Base-by-base conservation (phyloP, 225 moss, liverwort and hornwort genomes). In the Straminergon stramineum region DNA sequence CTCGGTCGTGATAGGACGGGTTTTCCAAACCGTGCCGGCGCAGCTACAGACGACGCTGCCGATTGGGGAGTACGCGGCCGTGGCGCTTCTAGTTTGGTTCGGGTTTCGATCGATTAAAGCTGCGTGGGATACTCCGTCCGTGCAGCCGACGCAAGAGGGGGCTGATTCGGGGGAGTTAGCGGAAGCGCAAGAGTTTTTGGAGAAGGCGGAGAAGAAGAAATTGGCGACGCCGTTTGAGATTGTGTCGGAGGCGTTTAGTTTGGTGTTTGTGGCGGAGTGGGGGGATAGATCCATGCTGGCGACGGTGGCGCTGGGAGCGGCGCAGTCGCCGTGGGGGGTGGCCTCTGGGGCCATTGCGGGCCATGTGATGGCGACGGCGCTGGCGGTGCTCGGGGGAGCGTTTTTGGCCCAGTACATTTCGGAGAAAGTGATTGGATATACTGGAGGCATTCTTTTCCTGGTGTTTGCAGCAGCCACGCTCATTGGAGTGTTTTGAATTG, bases 281-380 rank as follows among this genome's bases (percentile, higher is more conserved):
- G 99, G 99, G 65, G 99, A 99, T 84, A 93, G 99, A 76, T 99
- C 97, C 17, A 97, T 99, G 99, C 94, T 97, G 43, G 99, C 99
- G 57, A 99, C 99, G 17, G 96, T 99, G 79, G 99, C 99, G 16
- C 92, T 99, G 82, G 99, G 99, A 87, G 97, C 99, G 77, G 96
- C 99, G 64, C 90, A 99, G 95, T 96, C 95, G 20, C 96, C 99
- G 9, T 97, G 94, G 97, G 99, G 97, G 68, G 99, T 99, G 77
- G 97, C 99, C 17, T 91, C 97, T 6, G 99, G 99, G 52, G 99
- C 99, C 60, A 97, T 97, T 85, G 97, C 91, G 43, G 99, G 97
- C 73, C 99, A 99, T 87, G 95, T 96, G 10, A 84, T 99, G 85
- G 99, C 97, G 45, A 99, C 99, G 60, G 93, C 95, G 43, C 82